Base-by-base conservation (phyloP, 306 rosid species). In the Lathyrus aphaca region DNA sequence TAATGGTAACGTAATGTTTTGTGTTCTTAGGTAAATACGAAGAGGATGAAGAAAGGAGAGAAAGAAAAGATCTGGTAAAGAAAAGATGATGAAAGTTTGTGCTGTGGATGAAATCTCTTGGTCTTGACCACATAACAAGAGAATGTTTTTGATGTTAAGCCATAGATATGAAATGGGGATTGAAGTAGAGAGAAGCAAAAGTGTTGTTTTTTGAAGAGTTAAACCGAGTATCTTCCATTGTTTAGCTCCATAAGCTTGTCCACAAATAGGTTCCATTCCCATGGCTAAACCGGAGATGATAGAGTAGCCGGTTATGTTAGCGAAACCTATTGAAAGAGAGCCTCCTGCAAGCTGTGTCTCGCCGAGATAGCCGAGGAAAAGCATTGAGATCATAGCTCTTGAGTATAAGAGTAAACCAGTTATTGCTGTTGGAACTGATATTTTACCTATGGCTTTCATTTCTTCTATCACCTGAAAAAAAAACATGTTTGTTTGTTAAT, bases 261-360 rank as follows among this genome's bases (percentile, higher is more conserved):
- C 99, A 27, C 99, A 95, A 23, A 95, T 91, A 19, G 97, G 97
- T 64, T 95, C 99, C 99, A 95, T 95, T 64, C 99, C 99, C 96
- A 91, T 91, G 73, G 99, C 99, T 17, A 95, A 68, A 0, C 99
- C 99, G 2, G 99, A 91, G 69, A 95, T 85, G 1, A 95, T 95
- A 8, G 99, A 95, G 91, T 95, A 95, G 57, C 99, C 99, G 2
- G 95, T 95, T 78, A 95, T 95, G 86, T 95, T 95, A 5, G 99
- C 99, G 23, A 95, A 89, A 2, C 97, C 97, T 13, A 95, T 95
- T 0, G 97, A 80, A 32, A 95, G 99, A 1, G 99, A 95, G 0
- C 99, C 99, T 0, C 95, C 99, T 0, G 99, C 97, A 0, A 95
- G 95, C 57, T 95, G 90, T 19, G 77, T 85, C 74, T 95, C 99